Evolutionary conservation across 371 early-diverging fungal species (phyloP).

Genomic region (Mortierella sp.): DNA sequence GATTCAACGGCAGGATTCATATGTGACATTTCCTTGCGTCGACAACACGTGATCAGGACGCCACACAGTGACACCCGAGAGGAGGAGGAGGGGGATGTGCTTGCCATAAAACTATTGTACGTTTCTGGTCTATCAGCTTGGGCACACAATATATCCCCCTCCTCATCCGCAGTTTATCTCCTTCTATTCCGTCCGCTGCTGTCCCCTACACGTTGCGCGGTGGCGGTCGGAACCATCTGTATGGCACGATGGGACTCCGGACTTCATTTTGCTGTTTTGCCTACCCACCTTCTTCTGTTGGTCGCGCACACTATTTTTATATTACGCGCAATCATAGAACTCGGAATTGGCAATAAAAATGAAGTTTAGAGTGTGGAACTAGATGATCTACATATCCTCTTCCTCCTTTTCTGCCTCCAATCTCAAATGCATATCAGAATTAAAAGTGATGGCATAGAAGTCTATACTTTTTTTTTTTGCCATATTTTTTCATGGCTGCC

Average conservation of each 20-base stretch:
- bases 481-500: slow-evolving; percentile 1
- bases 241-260: slow-evolving; percentile 28
- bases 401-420: not conserved
- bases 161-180: slow-evolving; percentile 2
- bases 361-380: slow-evolving; percentile 33
- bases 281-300: slow-evolving; percentile 37
- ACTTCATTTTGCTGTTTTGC: slow-evolving; percentile 48
- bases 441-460: slow-evolving; percentile 5
- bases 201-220: slow-evolving; percentile 11
- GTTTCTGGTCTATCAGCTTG: not conserved
- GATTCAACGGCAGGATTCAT: not conserved
- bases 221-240: slow-evolving; percentile 35
- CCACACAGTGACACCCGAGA: not conserved
- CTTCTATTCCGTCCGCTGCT: slow-evolving; percentile 42
- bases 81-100: not conserved
- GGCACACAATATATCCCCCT: not conserved
- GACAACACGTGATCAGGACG: not conserved
- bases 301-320: slow-evolving; percentile 24
- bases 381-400: not conserved
- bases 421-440: not conserved
- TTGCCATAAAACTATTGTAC: not conserved
- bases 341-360: slow-evolving; percentile 28
- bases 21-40: not conserved
- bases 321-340: slow-evolving; percentile 41
- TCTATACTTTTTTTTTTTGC: not conserved